Percentiles rank a stretch among this genome's conserved stretches.
phyloP scores from a whole-genome alignment of 1,284 basidiomycete species.

The Ceratobasidium theobromae region DNA sequence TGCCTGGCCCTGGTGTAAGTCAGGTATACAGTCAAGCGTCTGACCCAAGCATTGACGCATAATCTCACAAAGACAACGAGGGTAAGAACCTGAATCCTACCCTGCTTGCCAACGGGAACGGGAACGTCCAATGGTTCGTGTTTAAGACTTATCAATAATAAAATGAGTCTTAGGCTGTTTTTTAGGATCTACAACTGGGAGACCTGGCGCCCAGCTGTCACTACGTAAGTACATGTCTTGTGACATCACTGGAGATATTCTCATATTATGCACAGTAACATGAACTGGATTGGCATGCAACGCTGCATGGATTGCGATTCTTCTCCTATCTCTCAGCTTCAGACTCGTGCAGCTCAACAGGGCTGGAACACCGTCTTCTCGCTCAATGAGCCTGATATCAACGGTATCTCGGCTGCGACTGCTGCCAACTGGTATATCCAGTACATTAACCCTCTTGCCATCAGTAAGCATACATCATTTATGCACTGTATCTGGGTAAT shows the following conservation, averaged over 20 bases:
- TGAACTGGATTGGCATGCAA: conserved; percentile 29
- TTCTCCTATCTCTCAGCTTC: conserved; percentile 17
- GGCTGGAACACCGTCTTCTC: conserved; percentile 29
- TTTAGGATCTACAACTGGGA: conserved; percentile 27
- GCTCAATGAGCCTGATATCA: conserved; percentile 30
- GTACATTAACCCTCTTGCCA: conserved; percentile 28
- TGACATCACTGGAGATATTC: neutral
- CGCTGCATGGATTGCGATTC: conserved; percentile 22
- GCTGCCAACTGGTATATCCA: conserved; percentile 31
- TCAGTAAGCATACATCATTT: neutral
- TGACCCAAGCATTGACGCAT: neutral
- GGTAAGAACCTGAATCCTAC: conserved; percentile 1
- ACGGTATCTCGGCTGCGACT: neutral
- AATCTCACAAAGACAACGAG: conserved; percentile 8
- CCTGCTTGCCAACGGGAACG: conserved; percentile 2
- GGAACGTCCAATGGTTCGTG: neutral
- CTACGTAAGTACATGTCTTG: conserved; percentile 19
- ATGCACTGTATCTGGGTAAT: neutral
- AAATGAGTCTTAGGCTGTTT: neutral
- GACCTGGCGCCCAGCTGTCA: conserved; percentile 28
- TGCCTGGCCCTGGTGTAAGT: conserved; percentile 30
- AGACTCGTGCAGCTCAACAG: conserved; percentile 24
- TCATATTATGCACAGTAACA: too few relatives aligned
- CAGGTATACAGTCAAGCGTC: neutral
- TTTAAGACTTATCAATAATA: neutral